Evolutionary conservation across 192 early-diverging fungal species (phyloP), one percentile per base, ranked within the genome.

Genomic region (Obelidium mucronatum): DNA sequence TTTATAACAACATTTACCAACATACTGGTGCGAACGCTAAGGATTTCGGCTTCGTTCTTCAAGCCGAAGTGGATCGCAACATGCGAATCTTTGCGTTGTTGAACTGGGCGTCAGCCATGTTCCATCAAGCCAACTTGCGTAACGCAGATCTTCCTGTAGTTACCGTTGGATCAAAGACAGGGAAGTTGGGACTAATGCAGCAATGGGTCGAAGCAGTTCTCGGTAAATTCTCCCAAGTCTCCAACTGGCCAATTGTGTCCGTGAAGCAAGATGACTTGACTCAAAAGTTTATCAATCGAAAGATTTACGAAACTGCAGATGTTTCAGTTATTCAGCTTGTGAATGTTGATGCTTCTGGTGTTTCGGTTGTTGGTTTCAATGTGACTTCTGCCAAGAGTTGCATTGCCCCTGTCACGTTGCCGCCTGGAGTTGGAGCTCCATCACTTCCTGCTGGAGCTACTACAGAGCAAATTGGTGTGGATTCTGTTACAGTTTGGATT

Each of bases 1-100:
- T 76, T 24, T 76, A 76, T 67, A 75, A 76, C 74, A 76, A 42
- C 28, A 74, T 76, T 28, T 76, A 76, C 64, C 39, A 28, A 62
- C n/a, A 19, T 28, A 13, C 59, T 19, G 59, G 22, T 48, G 42
- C 13, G n/a, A 60, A 60, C 15, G 13, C 59, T 8, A 31, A 13
- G 33, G 33, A 4, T 48, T 76, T 76, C 37, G 39, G 5, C 26
- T 13, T 52, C 34, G 33, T 76, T 39, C 11, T 76, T 6, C 24
- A 76, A 5, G n/a, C 24, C 13, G 74, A 76, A 13, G 72, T 75
- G 3, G 19, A 76, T 5, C 67, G 74, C 22, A 35, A 33, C 70
- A 28, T 34, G 40, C 70, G 64, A 35, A 75, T 48, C 26, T 35
- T 76, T 17, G 28, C 68, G 13, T 37, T 28, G 17, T 39, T 76